These are phyloP conservation scores for Groenewaldozyma sp. DNA, from an alignment of 1,139 yeast species.

Conservation along the genomic window DNA sequence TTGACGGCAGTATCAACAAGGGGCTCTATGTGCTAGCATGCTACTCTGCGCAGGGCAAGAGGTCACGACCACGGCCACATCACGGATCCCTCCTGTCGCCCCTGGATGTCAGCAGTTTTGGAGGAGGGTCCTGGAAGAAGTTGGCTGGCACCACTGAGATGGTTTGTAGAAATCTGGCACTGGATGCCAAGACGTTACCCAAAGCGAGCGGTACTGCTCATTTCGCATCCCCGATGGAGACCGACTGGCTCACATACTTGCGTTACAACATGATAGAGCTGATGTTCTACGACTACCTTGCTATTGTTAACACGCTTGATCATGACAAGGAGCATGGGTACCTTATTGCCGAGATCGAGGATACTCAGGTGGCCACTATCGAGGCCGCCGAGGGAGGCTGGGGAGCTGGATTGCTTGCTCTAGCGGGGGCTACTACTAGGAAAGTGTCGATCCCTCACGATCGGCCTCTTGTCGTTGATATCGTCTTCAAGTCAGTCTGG, in stretches of 20 bases:
- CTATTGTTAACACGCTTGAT: conserved; percentile 30
- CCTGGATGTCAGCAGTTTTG: conserved; percentile 3
- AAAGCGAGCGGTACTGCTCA: conserved; percentile 1
- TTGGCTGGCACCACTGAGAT: conserved; percentile 11
- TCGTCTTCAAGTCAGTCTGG: conserved; percentile 49
- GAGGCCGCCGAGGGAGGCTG: conserved; percentile 23
- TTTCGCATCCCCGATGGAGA: conserved; percentile 9
- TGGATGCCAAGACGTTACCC: conserved; percentile 18
- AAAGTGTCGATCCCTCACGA: conserved; percentile 32
- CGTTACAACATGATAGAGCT: conserved; percentile 10
- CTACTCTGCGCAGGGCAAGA: conserved; percentile 7
- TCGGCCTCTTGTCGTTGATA: conserved; percentile 40
- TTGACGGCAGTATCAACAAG: conserved; percentile 8
- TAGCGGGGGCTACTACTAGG: conserved; percentile 21
- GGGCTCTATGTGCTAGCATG: conserved; percentile 20
- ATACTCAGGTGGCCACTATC: conserved; percentile 24
- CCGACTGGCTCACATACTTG: conserved; percentile 6
- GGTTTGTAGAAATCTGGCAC: conserved; percentile 20
- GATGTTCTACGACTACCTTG: conserved; percentile 38
- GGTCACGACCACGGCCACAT: no score
- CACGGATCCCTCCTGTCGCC: conserved; percentile 1
- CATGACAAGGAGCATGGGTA: conserved; percentile 20
- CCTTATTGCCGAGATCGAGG: conserved; percentile 22
- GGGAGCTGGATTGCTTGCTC: no score
- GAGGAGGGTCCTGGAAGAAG: conserved; percentile 7